Base-by-base conservation (phyloP, 2,329 filamentous ascomycete species). In the Fusarium buxicola region DNA sequence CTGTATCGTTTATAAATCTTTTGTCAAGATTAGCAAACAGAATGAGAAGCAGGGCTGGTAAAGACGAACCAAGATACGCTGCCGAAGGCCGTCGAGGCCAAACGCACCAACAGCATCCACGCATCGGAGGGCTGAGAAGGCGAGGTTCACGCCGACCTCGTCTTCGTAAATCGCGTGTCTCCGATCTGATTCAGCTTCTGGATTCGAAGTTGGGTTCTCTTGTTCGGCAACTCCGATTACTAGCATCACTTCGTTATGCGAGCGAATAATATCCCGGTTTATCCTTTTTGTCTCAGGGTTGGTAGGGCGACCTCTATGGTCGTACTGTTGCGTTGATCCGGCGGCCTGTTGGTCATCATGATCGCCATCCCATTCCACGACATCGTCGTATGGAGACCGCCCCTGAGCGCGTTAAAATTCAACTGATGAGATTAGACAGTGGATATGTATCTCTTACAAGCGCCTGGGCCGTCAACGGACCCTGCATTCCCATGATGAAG, bases 211-310 rank as follows among this genome's bases (percentile, higher is more conserved):
- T 8, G 74, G 74, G 46, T 80, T 81, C 49, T 87, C 85, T 12
- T 84, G 82, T 65, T 88, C 85, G 8, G 85, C 85, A 5, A 87
- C 85, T 6, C 85, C 85, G 34, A 88, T 87, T 9, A 86, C 84
- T 15, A 82, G 78, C 85, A 88, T 88, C 4, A 88, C 85, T 62
- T 88, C 85, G 63, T 88, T 88, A 66, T 88, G 85, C 9, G 85
- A 81, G 47, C 85, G 79, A 24, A 88, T 84, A 28, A 87, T 81
- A 55, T 85, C 82, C 44, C 81, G 80, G 62, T 86, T 86, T 60
- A 86, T 80, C 11, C 77, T 76, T 66, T 82, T 84, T 2, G 84
- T 86, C 47, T 82, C 79, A 0, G 78, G 78, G 63, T 87, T 87
- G 45, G 84, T 68, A 4, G 85, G 83, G 9, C 85, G 83, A 12